A percentile compares a stretch with the other conserved stretches of the same genome.
These are phyloP conservation scores for Rubroboletus pulcherrimus DNA, from an alignment of 768 basidiomycete genomes.

Conservation along the genomic window DNA sequence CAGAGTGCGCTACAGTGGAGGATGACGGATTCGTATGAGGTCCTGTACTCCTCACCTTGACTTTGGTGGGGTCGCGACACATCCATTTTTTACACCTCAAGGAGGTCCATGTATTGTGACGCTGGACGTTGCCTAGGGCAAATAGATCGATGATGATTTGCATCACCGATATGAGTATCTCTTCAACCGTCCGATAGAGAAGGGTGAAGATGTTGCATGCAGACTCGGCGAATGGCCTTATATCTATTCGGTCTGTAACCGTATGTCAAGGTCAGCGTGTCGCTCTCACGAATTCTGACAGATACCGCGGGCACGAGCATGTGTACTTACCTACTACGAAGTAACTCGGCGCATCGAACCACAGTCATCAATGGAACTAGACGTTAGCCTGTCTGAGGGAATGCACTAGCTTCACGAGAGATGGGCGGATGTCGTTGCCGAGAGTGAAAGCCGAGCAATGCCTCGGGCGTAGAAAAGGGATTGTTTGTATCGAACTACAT, in stretches of 20 bases:
- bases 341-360: not conserved
- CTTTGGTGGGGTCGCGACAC: no score
- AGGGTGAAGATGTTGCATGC: no score
- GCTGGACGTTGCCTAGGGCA: not conserved
- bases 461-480: no score
- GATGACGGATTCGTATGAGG: no score
- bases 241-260: no score
- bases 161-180: not conserved
- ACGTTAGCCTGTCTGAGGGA: not conserved
- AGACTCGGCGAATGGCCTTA: no score
- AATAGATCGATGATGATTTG: not conserved
- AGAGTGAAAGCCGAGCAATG: no score
- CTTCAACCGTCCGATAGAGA: no score
- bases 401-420: no score
- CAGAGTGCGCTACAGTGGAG: not conserved
- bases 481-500: no score
- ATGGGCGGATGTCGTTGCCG: no score
- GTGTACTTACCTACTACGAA: not conserved
- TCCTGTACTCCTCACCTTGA: not conserved
- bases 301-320: not conserved
- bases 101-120: not conserved
- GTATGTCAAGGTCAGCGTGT: no score
- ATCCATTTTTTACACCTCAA: not conserved
- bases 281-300: not conserved
- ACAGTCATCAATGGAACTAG: not conserved